phyloP scores from a whole-genome alignment of 2,329 filamentous ascomycete genomes.

The Pseudogymnoascus sp. region DNA sequence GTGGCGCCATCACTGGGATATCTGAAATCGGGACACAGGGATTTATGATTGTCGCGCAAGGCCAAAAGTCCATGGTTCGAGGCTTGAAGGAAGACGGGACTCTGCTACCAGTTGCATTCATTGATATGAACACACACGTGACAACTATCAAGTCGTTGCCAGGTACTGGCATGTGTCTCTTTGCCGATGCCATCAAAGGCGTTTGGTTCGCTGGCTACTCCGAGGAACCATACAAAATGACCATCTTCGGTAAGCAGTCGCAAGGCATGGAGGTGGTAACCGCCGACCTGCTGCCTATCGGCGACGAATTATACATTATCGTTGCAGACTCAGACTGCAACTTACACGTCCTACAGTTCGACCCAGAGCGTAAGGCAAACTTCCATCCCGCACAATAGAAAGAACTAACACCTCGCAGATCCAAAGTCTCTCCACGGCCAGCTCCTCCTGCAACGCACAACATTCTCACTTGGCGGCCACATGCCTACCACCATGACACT shows the following conservation, averaged over 20 bases:
- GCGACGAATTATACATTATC: conserved; percentile 73
- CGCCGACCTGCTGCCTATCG: conserved; percentile 83
- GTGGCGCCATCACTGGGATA: conserved; percentile 82
- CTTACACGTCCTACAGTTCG: conserved; percentile 83
- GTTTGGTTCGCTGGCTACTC: conserved; percentile 95
- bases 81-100: conserved; percentile 93
- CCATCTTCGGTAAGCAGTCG: conserved; percentile 80
- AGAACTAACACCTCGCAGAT: conserved; percentile 45
- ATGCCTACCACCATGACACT: conserved; percentile 67
- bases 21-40: conserved; percentile 80
- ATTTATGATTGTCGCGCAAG: conserved; percentile 82
- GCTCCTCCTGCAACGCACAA: conserved; percentile 75
- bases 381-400: not conserved
- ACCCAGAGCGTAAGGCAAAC: conserved; percentile 71
- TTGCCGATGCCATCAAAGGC: conserved; percentile 87
- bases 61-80: conserved; percentile 94
- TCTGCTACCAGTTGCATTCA: conserved; percentile 86
- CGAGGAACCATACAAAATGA: conserved; percentile 94
- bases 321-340: conserved; percentile 79
- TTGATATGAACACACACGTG: conserved; percentile 95
- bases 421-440: conserved; percentile 88
- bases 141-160: conserved; percentile 76
- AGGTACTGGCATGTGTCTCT: conserved; percentile 75
- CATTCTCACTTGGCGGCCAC: conserved; percentile 79
- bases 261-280: conserved; percentile 70